Base-by-base conservation (phyloP, 2,329 filamentous ascomycete species). In the Fusarium musae region DNA sequence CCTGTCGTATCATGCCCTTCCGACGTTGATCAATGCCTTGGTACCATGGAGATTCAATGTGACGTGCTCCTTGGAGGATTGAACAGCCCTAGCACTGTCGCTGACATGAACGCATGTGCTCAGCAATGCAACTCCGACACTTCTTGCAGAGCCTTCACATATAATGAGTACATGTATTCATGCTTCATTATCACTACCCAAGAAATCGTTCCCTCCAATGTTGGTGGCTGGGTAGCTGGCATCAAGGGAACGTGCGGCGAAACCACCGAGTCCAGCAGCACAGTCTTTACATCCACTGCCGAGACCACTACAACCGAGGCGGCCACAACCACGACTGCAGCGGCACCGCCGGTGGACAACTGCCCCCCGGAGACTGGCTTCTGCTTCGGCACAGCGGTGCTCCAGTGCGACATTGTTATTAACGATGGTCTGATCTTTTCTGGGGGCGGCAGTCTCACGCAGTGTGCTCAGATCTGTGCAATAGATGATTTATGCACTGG, bases 31-130 rank as follows among this genome's bases (percentile, higher is more conserved):
- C 56, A 59, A 5, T 59, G 56, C 16, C 12, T 49, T 0, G 42
- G 32, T 4, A 49, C 40, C 3, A 59, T 59, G 23, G 13, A 28
- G 1, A 59, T 59, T 3, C 12, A 59, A 28, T 59, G 42, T 1
- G 1, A 2, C 12, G 26, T 19, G n/a, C 1, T 28, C 11, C 21
- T 50, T 3, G 6, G 7, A 5, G 36, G 36, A 8, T 3, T 54
- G 10, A 5, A 0, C 3, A 5, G 1, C 3, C 23, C n/a, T 13
- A 23, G 2, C 21, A 6, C 0, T 4, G 10, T 30, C 26, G 2
- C 9, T 17, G 10, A 32, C 32, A 11, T 40, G 15, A 23, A 56
- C 21, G 26, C 28, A 7, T 56, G 52, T 15, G 28, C 28, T 6
- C 52, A 56, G 21, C 1, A 1, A 4, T 56, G 52, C 3, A 42